A percentile compares a stretch with the other conserved stretches of the same genome.
phyloP scores from a whole-genome alignment of 768 basidiomycete species.

The Cubamyces sp. region DNA sequence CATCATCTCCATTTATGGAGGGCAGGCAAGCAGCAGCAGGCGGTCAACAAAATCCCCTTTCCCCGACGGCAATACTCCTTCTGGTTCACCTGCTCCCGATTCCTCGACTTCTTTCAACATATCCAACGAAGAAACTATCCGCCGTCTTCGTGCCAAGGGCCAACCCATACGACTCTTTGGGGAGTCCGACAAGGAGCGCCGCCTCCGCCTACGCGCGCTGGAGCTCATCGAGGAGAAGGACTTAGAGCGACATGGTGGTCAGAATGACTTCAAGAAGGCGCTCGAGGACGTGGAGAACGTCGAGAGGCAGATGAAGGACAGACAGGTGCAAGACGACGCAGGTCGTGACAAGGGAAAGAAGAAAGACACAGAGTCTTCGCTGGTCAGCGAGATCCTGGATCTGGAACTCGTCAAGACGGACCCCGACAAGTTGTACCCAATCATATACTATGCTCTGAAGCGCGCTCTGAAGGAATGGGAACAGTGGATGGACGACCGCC shows the following conservation, averaged over 20 bases:
- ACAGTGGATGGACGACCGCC: conserved; percentile 91
- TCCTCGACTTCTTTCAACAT: conserved; percentile 69
- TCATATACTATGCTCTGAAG: conserved; percentile 96
- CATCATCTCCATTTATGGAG: conserved; percentile 23
- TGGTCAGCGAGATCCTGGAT: conserved; percentile 69
- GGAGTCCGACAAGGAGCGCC: conserved; percentile 92
- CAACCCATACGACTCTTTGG: conserved; percentile 96
- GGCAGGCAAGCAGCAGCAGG: conserved; percentile 30
- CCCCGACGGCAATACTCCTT: conserved; percentile 27
- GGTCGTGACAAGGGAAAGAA: conserved; percentile 63
- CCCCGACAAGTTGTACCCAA: conserved; percentile 92
- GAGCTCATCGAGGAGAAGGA: conserved; percentile 95
- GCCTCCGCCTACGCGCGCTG: conserved; percentile 86
- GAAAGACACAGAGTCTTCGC: conserved; percentile 44
- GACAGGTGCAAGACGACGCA: conserved; percentile 39
- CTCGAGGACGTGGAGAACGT: conserved; percentile 86
- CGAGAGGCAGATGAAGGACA: conserved; percentile 66
- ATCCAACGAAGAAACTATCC: conserved; percentile 89
- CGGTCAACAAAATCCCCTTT: conserved; percentile 27
- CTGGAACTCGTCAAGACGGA: conserved; percentile 83
- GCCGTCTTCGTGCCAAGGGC: conserved; percentile 86
- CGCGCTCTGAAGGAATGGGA: conserved; percentile 95
- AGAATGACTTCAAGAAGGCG: conserved; percentile 94
- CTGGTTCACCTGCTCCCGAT: conserved; percentile 48
- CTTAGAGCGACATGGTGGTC: conserved; percentile 76